Conservation (phyloP, 1,284 basidiomycete species). For the Trametes hirsuta region DNA sequence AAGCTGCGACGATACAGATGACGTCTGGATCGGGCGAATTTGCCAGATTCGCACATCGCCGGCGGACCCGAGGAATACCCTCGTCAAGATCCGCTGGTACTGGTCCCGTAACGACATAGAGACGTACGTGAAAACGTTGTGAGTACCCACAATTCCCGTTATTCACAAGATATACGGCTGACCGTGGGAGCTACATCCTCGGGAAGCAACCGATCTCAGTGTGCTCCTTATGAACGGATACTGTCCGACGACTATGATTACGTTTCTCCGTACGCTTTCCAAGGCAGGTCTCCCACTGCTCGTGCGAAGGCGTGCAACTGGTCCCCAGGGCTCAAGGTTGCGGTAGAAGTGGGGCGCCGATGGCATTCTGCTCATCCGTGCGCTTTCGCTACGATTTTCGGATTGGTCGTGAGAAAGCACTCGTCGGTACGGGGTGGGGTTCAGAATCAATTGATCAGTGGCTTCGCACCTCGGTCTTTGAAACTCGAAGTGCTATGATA, state of each 20-base stretch:
- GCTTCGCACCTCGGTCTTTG: no score
- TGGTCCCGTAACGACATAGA: constrained; percentile 19
- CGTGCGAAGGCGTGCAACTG: no score
- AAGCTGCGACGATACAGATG: constrained; percentile 1
- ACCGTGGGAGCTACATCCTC: background rate
- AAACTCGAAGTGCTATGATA: no score
- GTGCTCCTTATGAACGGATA: constrained; percentile 23
- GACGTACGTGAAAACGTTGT: constrained; percentile 13
- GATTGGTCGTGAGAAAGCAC: no score
- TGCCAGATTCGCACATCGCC: constrained; percentile 6
- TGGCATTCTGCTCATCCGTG: no score
- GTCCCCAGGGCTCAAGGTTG: no score
- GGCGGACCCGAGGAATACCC: background rate
- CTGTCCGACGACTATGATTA: constrained; percentile 24
- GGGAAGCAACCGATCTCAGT: constrained; percentile 4
- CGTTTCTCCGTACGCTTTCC: constrained; percentile 13
- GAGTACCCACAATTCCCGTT: background rate
- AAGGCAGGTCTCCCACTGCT: constrained; percentile 8
- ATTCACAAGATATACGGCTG: no score
- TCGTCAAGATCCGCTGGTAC: constrained; percentile 23
- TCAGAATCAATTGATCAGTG: no score
- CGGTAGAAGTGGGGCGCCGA: no score
- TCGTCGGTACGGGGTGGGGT: no score
- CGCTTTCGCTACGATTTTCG: no score
- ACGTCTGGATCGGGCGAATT: constrained; percentile 21